Evolutionary conservation across 2,329 filamentous ascomycete species (phyloP).

Genomic region (Dactylellina drechsleri): DNA sequence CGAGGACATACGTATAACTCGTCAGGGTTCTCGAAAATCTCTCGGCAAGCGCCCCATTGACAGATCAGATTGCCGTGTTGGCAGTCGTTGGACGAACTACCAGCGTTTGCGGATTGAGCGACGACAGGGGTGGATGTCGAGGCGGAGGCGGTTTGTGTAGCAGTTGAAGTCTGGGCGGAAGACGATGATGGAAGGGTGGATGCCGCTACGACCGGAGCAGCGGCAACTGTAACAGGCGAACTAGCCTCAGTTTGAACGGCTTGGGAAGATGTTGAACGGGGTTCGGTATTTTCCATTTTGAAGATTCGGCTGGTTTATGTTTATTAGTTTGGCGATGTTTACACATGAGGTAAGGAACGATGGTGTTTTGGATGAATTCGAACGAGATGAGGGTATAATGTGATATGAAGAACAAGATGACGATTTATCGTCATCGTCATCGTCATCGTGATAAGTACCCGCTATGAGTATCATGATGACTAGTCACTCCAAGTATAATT

Average conservation of each 20-base stretch:
- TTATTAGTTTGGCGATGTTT: background rate
- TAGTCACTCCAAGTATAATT: no score
- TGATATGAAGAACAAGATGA: background rate
- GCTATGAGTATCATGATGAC: no score
- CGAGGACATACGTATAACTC: conserved; percentile 68
- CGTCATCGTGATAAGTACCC: no score
- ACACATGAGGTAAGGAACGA: background rate
- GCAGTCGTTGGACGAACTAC: conserved; percentile 32
- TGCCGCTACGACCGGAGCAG: conserved; percentile 24
- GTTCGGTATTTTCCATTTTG: conserved; percentile 44
- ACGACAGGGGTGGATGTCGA: conserved; percentile 29
- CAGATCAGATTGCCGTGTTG: conserved; percentile 69
- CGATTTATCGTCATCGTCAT: no score
- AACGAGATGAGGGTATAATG: background rate
- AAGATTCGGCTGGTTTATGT: conserved; percentile 1
- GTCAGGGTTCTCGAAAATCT: conserved; percentile 70
- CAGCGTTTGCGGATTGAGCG: conserved; percentile 30
- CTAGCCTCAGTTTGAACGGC: conserved; percentile 56
- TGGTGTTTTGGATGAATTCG: background rate
- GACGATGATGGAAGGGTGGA: conserved; percentile 9
- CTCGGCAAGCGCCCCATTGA: conserved; percentile 70
- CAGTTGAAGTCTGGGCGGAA: conserved; percentile 38
- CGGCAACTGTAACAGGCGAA: conserved; percentile 20
- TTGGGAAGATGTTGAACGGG: conserved; percentile 55
- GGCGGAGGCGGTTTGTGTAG: conserved; percentile 19